These are phyloP conservation scores for Quaeritorhiza haematococci DNA, from an alignment of 371 early-diverging fungal species.

Conservation along the genomic window DNA sequence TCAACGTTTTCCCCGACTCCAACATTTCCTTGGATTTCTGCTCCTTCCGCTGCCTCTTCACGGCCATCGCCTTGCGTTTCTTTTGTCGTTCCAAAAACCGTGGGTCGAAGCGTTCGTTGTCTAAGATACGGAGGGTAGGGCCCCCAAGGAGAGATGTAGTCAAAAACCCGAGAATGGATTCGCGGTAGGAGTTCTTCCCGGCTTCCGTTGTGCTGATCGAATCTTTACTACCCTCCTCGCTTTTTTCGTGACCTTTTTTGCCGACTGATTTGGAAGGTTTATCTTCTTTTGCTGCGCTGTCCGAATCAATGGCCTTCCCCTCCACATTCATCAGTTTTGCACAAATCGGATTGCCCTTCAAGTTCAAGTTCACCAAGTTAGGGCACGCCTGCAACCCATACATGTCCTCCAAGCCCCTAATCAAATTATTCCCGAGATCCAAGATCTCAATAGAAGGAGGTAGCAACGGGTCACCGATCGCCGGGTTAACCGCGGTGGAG, in stretches of 20 bases:
- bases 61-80: constrained; percentile 21
- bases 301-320: too few species aligned
- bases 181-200: constrained; percentile 12
- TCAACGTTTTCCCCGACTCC: background rate
- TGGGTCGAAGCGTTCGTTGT: constrained; percentile 76
- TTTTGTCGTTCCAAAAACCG: constrained; percentile 64
- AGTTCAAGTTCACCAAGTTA: constrained; percentile 63
- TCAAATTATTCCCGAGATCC: constrained; percentile 68
- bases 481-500: too few species aligned
- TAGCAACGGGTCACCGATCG: constrained; percentile 1
- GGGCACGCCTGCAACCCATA: constrained; percentile 38
- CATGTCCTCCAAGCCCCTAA: constrained; percentile 56
- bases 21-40: background rate
- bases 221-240: constrained; percentile 32
- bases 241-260: too few species aligned
- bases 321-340: too few species aligned
- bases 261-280: too few species aligned
- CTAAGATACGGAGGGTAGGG: constrained; percentile 70
- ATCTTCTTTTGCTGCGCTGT: too few species aligned
- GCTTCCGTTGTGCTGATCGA: too few species aligned
- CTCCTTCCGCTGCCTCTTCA: constrained; percentile 7
- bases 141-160: too few species aligned
- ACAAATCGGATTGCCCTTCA: constrained; percentile 77
- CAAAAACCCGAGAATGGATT: constrained; percentile 53
- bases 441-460: constrained; percentile 54